Percentiles rank a stretch among this genome's conserved stretches.
phyloP scores from a whole-genome alignment of 108 stramenopile genomes.

The Skeletonema costatum region DNA sequence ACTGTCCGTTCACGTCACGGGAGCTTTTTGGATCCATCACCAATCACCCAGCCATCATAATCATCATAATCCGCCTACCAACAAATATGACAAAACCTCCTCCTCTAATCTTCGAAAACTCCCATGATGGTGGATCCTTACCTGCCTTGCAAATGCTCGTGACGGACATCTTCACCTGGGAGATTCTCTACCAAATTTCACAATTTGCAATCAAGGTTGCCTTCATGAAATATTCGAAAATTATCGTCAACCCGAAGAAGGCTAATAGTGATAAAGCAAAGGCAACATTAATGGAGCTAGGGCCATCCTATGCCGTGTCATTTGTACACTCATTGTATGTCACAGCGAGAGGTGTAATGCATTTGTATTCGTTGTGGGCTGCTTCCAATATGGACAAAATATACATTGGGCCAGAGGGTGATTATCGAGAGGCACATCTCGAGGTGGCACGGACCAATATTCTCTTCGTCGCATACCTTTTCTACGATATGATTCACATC shows the following conservation, averaged over 20 bases:
- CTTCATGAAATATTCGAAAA: background rate
- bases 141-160: slow-evolving; percentile 20
- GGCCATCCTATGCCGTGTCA: slow-evolving; percentile 46
- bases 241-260: background rate
- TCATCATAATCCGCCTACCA: too few species aligned
- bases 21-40: too few species aligned
- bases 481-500: slow-evolving; percentile 43
- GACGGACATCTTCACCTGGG: slow-evolving; percentile 20
- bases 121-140: slow-evolving; percentile 32
- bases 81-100: background rate
- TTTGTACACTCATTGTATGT: slow-evolving; percentile 40
- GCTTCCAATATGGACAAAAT: slow-evolving; percentile 35
- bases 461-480: slow-evolving; percentile 41
- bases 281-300: slow-evolving; percentile 19
- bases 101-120: slow-evolving; percentile 14
- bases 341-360: slow-evolving; percentile 29
- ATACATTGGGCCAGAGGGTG: slow-evolving; percentile 2
- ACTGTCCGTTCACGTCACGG: too few species aligned
- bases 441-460: slow-evolving; percentile 36
- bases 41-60: too few species aligned
- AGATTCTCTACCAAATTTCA: slow-evolving; percentile 13
- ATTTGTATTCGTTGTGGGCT: slow-evolving; percentile 20
- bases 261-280: slow-evolving; percentile 9
- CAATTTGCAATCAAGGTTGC: background rate
- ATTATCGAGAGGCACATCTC: slow-evolving; percentile 22